Conservation (phyloP, 352 stramenopile species). For the Phytophthora sp. region DNA sequence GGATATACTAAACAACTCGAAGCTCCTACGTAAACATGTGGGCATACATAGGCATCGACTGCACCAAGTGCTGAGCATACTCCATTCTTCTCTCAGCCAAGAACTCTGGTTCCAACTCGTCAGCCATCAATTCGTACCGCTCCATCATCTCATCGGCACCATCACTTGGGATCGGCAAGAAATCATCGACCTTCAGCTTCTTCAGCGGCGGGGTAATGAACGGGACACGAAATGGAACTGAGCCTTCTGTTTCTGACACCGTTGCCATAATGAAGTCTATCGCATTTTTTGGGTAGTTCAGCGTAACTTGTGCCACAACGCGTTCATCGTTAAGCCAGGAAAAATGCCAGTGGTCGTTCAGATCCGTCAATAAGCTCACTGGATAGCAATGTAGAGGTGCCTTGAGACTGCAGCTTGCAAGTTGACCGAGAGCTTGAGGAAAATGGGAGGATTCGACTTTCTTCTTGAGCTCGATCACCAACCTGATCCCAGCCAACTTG, state of each 20-base stretch:
- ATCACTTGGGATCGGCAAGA: conserved; percentile 26
- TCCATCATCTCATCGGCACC: conserved; percentile 40
- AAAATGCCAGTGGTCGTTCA: conserved; percentile 40
- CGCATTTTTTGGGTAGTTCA: no score
- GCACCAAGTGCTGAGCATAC: conserved; percentile 38
- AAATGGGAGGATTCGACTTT: conserved; percentile 24
- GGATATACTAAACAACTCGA: neutral
- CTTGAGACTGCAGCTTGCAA: conserved; percentile 37
- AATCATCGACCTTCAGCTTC: conserved; percentile 27
- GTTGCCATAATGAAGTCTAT: no score
- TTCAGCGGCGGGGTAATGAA: conserved; percentile 17
- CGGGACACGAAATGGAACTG: no score
- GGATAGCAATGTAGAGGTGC: conserved; percentile 30
- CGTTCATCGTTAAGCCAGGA: conserved; percentile 30
- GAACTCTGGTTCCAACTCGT: conserved; percentile 41
- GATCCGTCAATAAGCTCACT: conserved; percentile 38
- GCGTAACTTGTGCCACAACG: conserved; percentile 30
- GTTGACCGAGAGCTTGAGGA: conserved; percentile 37
- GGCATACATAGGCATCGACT: conserved; percentile 35
- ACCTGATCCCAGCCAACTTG: conserved; percentile 32
- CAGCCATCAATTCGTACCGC: conserved; percentile 23
- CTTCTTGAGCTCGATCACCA: conserved; percentile 39
- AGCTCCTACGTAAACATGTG: conserved; percentile 28
- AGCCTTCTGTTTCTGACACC: no score
- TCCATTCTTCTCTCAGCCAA: conserved; percentile 31